These are phyloP conservation scores for Mycothermus thermophilus DNA, from an alignment of 495 filamentous ascomycete genomes.

Conservation along the genomic window DNA sequence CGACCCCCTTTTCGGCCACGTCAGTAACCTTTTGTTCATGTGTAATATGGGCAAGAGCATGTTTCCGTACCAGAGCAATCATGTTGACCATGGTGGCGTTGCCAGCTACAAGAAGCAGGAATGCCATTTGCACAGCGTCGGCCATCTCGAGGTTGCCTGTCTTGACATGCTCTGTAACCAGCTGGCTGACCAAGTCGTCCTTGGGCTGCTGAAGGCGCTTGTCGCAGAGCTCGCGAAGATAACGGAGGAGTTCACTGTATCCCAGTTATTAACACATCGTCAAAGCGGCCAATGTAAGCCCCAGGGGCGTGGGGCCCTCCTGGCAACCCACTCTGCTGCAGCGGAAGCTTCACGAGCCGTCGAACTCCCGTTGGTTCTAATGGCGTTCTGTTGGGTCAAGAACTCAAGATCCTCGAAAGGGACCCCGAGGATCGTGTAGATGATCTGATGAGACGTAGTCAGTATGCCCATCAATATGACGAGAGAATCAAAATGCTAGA, in stretches of 20 bases:
- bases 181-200: conserved; percentile 30
- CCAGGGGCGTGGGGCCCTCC: too few relatives aligned
- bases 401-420: conserved; percentile 32
- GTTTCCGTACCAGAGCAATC: conserved; percentile 24
- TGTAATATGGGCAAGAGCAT: not conserved
- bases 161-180: conserved; percentile 26
- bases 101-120: conserved; percentile 32
- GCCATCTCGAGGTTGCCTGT: conserved; percentile 24
- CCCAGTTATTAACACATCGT: not conserved
- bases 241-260: conserved; percentile 23
- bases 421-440: conserved; percentile 34
- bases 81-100: conserved; percentile 39
- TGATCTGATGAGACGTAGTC: too few relatives aligned
- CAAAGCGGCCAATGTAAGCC: too few relatives aligned
- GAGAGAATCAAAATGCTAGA: not conserved
- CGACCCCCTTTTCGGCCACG: conserved; percentile 17
- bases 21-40: not conserved
- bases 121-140: conserved; percentile 30
- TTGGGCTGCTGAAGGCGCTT: conserved; percentile 21
- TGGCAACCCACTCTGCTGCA: conserved; percentile 23
- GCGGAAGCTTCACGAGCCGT: conserved; percentile 28
- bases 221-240: conserved; percentile 26
- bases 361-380: conserved; percentile 31
- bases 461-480: too few relatives aligned
- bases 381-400: conserved; percentile 27